Evolutionary conservation across 1,139 yeast genomes (phyloP).

Genomic region (Saccharomyces hybrid): DNA sequence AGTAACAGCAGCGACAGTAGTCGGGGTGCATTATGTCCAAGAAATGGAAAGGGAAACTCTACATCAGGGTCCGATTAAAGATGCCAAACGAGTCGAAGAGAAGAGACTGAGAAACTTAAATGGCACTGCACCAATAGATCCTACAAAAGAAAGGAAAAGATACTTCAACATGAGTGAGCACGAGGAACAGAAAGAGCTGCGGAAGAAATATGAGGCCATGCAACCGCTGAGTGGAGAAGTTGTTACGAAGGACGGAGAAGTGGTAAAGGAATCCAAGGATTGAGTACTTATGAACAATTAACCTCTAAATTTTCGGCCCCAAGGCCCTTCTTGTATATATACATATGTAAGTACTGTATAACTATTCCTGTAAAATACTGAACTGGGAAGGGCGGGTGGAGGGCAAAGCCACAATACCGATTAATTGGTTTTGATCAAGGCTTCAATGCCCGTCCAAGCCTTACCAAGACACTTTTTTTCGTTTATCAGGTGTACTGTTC

Average conservation of each 20-base stretch:
- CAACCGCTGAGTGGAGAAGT: conserved; percentile 59
- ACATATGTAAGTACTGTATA: background rate
- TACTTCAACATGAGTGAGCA: conserved; percentile 64
- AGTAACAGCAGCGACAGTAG: conserved; percentile 50
- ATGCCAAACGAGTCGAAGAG: conserved; percentile 53
- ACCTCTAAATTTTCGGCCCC: background rate
- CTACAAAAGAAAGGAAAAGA: conserved; percentile 36
- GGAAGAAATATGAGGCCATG: conserved; percentile 50
- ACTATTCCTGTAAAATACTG: background rate
- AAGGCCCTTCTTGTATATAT: background rate
- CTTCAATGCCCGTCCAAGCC: background rate
- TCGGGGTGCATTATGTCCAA: conserved; percentile 64
- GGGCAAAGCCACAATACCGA: background rate
- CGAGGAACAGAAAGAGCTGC: conserved; percentile 60
- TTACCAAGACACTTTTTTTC: background rate
- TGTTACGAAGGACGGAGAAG: conserved; percentile 26
- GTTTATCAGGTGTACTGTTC: background rate
- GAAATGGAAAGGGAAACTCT: conserved; percentile 58
- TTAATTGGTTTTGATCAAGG: background rate
- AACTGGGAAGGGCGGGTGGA: background rate
- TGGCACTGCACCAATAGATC: conserved; percentile 10
- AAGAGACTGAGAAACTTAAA: conserved; percentile 31
- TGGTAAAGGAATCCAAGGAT: conserved; percentile 3
- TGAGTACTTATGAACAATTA: background rate
- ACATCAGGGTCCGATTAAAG: conserved; percentile 75